Base-by-base conservation (phyloP, 169 alveolate species). In the Cryptosporidium tyzzeri region DNA sequence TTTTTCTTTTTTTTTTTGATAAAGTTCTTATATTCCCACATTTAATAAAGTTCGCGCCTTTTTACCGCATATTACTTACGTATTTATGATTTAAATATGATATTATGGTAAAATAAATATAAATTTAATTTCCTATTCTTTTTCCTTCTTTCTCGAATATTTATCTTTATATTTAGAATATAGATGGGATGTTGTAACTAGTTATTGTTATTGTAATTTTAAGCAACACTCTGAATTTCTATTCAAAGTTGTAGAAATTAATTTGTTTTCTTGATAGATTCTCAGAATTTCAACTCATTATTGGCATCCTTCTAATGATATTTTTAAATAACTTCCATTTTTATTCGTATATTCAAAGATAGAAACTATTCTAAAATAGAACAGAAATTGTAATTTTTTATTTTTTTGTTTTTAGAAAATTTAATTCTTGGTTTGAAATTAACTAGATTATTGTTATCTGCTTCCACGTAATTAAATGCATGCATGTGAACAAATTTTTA, bases 1-100 rank as follows among this genome's bases (percentile, higher is more conserved):
- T 5, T 31, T 33, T 26, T 26, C 26, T 26, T 26, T 65, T 33
- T 23, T 55, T 6, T 37, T 37, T 55, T 55, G 31, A 55, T 55
- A 48, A 48, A 48, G 50, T 35, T 31, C 33, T 41, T 35, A 29
- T 14, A 37, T 37, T 65, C 53, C 71, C 71, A 65, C 71, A 65
- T 35, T 65, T 65, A 12, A 10, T 31, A 23, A 1, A 10, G 53
- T 65, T 65, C 29, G 71, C 71, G 71, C 71, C 71, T 35, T 55
- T 65, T 65, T 65, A 65, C 71, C 71, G 71, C 71, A 65, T 44
- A 65, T 65, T 35, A 62, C 37, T 62, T 62, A 65, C 71, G 71
- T 65, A 65, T 65, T 65, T 35, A 7, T 65, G 33, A 31, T 65
- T 31, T 55, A 2, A 31, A 26, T 55, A 23, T 55, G 18, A 55